Evolutionary conservation across 495 filamentous ascomycete genomes (phyloP).

Genomic region (Poronia punctata): DNA sequence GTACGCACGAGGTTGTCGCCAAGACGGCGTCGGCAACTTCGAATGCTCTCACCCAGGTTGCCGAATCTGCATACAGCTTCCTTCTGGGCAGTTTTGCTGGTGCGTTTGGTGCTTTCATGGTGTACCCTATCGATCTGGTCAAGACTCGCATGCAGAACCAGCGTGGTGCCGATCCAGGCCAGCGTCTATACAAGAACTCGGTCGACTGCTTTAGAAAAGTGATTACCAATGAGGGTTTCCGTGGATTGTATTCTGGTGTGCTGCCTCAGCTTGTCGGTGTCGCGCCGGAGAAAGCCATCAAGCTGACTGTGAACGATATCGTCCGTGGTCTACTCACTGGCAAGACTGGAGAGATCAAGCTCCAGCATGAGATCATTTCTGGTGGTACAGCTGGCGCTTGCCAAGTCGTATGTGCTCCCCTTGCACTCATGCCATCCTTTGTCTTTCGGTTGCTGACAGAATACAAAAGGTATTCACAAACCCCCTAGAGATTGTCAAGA

Average conservation of each 20-base stretch:
- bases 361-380: slow-evolving; percentile 68
- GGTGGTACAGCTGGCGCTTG: slow-evolving; percentile 89
- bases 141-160: slow-evolving; percentile 99
- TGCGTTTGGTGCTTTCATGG: slow-evolving; percentile 97
- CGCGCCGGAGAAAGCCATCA: slow-evolving; percentile 97
- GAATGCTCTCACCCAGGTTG: slow-evolving; percentile 48
- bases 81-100: slow-evolving; percentile 81
- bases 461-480: slow-evolving; percentile 78
- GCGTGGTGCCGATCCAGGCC: slow-evolving; percentile 68
- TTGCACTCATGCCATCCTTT: no score
- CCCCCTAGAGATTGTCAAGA: slow-evolving; percentile 98
- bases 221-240: slow-evolving; percentile 82
- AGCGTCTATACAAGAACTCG: slow-evolving; percentile 92
- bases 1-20: slow-evolving; percentile 20
- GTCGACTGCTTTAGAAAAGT: slow-evolving; percentile 90
- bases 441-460: slow-evolving; percentile 11
- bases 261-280: slow-evolving; percentile 93
- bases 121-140: slow-evolving; percentile 96
- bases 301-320: slow-evolving; percentile 94
- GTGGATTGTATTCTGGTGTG: slow-evolving; percentile 87
- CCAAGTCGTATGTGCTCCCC: slow-evolving; percentile 81
- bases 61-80: slow-evolving; percentile 86
- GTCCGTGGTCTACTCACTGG: slow-evolving; percentile 73
- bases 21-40: slow-evolving; percentile 34
- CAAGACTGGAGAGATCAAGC: slow-evolving; percentile 64